Percentiles rank a stretch among this genome's conserved stretches.
Conservation (phyloP, 495 filamentous ascomycete species). For the Trichoderma orchidacearum region DNA sequence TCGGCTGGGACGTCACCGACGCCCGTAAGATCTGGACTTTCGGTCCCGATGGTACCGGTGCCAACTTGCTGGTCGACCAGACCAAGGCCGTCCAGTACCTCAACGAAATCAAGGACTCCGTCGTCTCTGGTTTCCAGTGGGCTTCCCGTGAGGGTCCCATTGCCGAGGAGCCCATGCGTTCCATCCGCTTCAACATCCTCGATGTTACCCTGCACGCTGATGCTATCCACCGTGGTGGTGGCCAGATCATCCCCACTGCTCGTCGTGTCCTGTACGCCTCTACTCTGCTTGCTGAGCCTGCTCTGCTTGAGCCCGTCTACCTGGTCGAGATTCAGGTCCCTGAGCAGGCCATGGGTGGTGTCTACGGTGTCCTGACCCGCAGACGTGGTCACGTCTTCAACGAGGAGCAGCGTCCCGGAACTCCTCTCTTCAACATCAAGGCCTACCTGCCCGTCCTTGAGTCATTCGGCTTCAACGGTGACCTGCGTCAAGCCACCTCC, state of each 20-base stretch:
- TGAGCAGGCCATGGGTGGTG: slow-evolving; percentile 97
- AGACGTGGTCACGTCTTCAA: slow-evolving; percentile 97
- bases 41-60: slow-evolving; percentile 92
- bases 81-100: slow-evolving; percentile 99
- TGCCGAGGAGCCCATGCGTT: slow-evolving; percentile 96
- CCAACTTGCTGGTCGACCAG: slow-evolving; percentile 98
- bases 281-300: slow-evolving; percentile 77
- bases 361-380: slow-evolving; percentile 98
- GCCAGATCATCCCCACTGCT: slow-evolving; percentile 94
- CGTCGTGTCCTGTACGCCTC: slow-evolving; percentile 95
- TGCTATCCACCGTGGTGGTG: slow-evolving; percentile 98
- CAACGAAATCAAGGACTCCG: slow-evolving; percentile 99
- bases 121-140: slow-evolving; percentile 99
- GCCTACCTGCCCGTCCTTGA: slow-evolving; percentile 98
- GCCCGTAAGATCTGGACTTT: slow-evolving; percentile 99
- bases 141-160: slow-evolving; percentile 94
- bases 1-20: slow-evolving; percentile 99
- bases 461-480: slow-evolving; percentile 98
- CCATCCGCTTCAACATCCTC: slow-evolving; percentile 94
- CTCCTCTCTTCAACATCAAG: slow-evolving; percentile 99
- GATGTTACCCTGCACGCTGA: slow-evolving; percentile 99
- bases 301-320: slow-evolving; percentile 93
- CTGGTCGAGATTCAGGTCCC: slow-evolving; percentile 98
- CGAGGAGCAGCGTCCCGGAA: slow-evolving; percentile 96
- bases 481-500: slow-evolving; percentile 84